Conservation (phyloP, 1,284 basidiomycete species). For the Retiboletus flavoniger region DNA sequence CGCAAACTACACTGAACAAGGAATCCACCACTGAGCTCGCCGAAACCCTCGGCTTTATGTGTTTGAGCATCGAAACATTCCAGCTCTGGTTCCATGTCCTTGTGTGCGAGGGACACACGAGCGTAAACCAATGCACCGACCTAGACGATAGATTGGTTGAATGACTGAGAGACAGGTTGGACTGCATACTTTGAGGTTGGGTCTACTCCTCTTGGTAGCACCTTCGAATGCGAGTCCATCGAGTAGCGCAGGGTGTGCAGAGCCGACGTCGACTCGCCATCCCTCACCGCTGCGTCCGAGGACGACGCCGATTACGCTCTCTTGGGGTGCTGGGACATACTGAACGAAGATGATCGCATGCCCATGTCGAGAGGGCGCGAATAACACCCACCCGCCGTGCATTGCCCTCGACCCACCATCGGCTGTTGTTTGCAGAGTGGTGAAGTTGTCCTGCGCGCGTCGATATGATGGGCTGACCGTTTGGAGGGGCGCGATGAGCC, state of each 20-base stretch:
- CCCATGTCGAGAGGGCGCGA: background rate
- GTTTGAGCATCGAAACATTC: constrained; percentile 87
- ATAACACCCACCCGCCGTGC: constrained; percentile 58
- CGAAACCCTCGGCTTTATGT: constrained; percentile 79
- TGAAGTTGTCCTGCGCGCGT: constrained; percentile 68
- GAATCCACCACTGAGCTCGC: constrained; percentile 80
- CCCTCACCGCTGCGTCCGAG: constrained; percentile 72
- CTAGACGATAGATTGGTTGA: constrained; percentile 39
- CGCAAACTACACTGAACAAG: constrained; percentile 71
- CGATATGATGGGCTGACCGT: constrained; percentile 47
- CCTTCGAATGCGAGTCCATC: constrained; percentile 85
- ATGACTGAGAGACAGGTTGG: background rate
- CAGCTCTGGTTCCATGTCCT: constrained; percentile 87
- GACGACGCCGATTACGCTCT: constrained; percentile 75
- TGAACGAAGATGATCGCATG: constrained; percentile 32
- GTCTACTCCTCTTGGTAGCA: constrained; percentile 80
- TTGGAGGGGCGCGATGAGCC: constrained; percentile 17
- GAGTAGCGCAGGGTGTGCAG: constrained; percentile 71
- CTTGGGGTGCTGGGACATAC: constrained; percentile 84
- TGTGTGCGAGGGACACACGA: constrained; percentile 80
- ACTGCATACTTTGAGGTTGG: constrained; percentile 69
- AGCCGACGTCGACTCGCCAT: constrained; percentile 81
- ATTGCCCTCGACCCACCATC: constrained; percentile 82
- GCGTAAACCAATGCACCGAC: constrained; percentile 81
- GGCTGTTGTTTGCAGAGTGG: constrained; percentile 66